These are phyloP conservation scores for Wickerhamiella australiensis DNA, from an alignment of 805 yeast genomes.

Conservation along the genomic window DNA sequence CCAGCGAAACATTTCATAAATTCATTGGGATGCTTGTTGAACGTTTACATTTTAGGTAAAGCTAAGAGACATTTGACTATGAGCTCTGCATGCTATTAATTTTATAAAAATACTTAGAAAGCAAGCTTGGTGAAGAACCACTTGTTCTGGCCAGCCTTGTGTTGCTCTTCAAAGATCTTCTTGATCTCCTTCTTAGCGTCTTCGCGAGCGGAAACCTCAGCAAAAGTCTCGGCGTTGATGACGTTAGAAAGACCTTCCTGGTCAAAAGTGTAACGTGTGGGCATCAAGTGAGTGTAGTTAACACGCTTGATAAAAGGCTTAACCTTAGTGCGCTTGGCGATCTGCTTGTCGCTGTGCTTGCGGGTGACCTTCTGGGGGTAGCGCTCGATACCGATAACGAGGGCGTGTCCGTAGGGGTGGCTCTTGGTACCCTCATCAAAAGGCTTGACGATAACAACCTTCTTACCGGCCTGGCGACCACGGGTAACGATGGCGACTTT, in stretches of 20 bases:
- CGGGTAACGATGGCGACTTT: constrained; percentile 99
- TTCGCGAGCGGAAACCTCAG: constrained; percentile 96
- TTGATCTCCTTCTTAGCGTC: constrained; percentile 98
- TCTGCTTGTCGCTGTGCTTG: constrained; percentile 89
- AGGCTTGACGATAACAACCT: constrained; percentile 97
- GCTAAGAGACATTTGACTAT: neutral
- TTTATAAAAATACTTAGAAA: constrained; percentile 43
- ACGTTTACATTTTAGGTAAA: neutral
- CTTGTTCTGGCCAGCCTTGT: constrained; percentile 97
- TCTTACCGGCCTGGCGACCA: constrained; percentile 99
- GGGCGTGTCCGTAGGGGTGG: constrained; percentile 98
- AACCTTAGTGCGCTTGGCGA: constrained; percentile 92
- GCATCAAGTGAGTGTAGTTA: constrained; percentile 99
- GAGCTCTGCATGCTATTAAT: constrained; percentile 10
- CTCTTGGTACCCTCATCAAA: constrained; percentile 98
- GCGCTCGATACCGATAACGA: constrained; percentile 98
- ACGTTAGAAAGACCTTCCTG: constrained; percentile 88
- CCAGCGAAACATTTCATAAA: too few relatives aligned
- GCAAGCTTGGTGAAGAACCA: constrained; percentile 99
- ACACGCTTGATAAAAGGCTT: constrained; percentile 98
- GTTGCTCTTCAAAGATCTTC: constrained; percentile 98
- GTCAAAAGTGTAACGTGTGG: constrained; percentile 98
- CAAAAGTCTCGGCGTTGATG: constrained; percentile 85
- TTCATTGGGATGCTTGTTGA: too few relatives aligned
- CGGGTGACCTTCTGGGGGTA: constrained; percentile 95